Percentiles rank a stretch among this genome's conserved stretches.
These are phyloP conservation scores for Trichoderma orchidacearum DNA, from an alignment of 495 filamentous ascomycete genomes.

Conservation along the genomic window DNA sequence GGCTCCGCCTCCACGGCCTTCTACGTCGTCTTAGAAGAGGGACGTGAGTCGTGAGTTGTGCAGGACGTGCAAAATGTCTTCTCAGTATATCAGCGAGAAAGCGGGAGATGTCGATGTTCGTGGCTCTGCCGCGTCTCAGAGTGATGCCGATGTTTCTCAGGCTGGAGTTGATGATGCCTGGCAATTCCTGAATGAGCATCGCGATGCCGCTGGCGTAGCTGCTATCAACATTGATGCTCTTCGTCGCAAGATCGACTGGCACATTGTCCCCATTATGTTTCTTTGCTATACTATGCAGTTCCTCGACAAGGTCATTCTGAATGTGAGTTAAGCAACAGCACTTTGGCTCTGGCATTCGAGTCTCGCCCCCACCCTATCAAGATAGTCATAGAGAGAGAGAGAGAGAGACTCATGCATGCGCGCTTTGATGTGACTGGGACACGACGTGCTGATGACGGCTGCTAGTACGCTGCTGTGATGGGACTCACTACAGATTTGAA, in stretches of 20 bases:
- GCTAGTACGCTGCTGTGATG: slow-evolving; percentile 24
- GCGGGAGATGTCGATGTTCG: background rate
- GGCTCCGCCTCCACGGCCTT: background rate
- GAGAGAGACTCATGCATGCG: background rate
- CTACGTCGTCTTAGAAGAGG: background rate
- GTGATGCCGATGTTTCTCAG: background rate
- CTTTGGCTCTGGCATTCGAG: background rate
- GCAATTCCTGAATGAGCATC: slow-evolving; percentile 19
- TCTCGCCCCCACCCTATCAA: background rate
- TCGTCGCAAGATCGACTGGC: slow-evolving; percentile 22
- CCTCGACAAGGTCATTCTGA: slow-evolving; percentile 51
- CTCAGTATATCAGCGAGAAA: background rate
- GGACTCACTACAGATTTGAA: slow-evolving; percentile 16
- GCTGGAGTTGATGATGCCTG: slow-evolving; percentile 17
- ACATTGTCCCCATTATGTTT: slow-evolving; percentile 40
- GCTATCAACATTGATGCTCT: slow-evolving; percentile 11
- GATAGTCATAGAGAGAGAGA: too few relatives aligned
- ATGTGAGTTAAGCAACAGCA: slow-evolving; percentile 14
- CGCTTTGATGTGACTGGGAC: background rate
- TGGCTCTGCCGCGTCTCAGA: background rate
- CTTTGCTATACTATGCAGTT: slow-evolving; percentile 50
- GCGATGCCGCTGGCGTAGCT: slow-evolving; percentile 7
- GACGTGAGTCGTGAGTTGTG: background rate
- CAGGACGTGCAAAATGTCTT: background rate
- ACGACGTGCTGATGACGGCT: background rate